A percentile compares a stretch with the other conserved stretches of the same genome.
phyloP scores from a whole-genome alignment of 805 yeast species.

The Blastobotrys attinorum region DNA sequence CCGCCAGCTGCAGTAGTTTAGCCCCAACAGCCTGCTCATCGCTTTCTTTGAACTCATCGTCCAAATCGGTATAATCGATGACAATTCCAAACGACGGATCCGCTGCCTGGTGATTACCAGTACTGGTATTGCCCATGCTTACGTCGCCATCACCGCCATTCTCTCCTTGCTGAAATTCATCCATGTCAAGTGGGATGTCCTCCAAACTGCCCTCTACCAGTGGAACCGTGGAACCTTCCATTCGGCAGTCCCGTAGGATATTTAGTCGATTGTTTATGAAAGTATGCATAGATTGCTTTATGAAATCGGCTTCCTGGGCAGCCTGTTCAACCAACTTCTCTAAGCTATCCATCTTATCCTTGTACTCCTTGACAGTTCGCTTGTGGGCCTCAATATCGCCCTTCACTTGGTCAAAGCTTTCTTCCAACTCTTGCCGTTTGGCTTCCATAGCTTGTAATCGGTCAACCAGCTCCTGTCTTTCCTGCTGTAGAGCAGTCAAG shows the following conservation, averaged over 20 bases:
- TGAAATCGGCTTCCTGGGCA: constrained; percentile 23
- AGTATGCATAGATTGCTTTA: constrained; percentile 49
- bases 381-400: constrained; percentile 28
- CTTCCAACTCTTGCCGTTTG: constrained; percentile 24
- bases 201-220: constrained; percentile 52
- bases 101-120: constrained; percentile 22
- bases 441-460: constrained; percentile 7
- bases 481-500: constrained; percentile 30
- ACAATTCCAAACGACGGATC: constrained; percentile 31
- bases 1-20: constrained; percentile 22
- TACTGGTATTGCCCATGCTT: constrained; percentile 23
- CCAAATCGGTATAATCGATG: constrained; percentile 26
- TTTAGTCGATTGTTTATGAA: constrained; percentile 43
- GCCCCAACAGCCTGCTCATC: constrained; percentile 17
- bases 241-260: constrained; percentile 61
- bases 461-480: constrained; percentile 20
- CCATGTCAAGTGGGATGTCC: constrained; percentile 49
- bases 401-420: constrained; percentile 33
- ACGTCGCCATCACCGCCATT: constrained; percentile 20
- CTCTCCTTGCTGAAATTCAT: not conserved
- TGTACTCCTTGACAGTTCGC: constrained; percentile 28
- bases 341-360: constrained; percentile 10
- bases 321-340: constrained; percentile 29
- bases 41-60: constrained; percentile 27
- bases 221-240: constrained; percentile 62